Evolutionary conservation across 768 basidiomycete species (phyloP).

Genomic region (Russula sp.): DNA sequence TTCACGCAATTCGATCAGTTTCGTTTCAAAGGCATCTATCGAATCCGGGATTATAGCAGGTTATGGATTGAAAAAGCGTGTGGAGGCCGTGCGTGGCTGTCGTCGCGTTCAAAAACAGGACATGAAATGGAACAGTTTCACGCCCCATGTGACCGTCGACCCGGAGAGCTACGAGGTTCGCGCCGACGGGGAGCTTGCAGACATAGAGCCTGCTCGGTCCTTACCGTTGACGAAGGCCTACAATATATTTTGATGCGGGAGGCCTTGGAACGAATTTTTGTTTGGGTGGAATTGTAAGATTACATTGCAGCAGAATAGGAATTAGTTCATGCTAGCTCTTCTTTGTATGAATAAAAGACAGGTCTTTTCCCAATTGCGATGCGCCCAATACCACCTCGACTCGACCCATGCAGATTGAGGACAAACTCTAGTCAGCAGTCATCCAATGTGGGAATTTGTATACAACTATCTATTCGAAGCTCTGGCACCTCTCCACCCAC

Average conservation of each 20-base stretch:
- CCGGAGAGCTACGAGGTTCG: slow-evolving; percentile 87
- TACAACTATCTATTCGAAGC: not conserved
- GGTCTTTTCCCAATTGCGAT: not conserved
- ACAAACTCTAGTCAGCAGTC: not conserved
- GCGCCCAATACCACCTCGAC: not conserved
- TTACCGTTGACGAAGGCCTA: slow-evolving; percentile 71
- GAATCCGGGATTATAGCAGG: slow-evolving; percentile 53
- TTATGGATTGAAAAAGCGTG: slow-evolving; percentile 69
- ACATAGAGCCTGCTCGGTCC: slow-evolving; percentile 67
- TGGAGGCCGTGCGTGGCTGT: slow-evolving; percentile 75
- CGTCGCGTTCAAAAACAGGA: slow-evolving; percentile 74
- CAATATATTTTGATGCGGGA: slow-evolving; percentile 64
- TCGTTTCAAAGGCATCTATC: slow-evolving; percentile 78
- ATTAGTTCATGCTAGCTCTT: not conserved
- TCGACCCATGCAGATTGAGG: not conserved
- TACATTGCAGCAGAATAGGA: not conserved
- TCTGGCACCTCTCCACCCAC: not conserved
- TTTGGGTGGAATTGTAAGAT: not conserved
- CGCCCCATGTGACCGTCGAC: slow-evolving; percentile 85
- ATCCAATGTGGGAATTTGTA: not conserved
- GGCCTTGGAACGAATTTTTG: not conserved
- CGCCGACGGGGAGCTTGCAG: slow-evolving; percentile 74
- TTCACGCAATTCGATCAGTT: slow-evolving; percentile 78
- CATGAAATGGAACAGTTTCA: slow-evolving; percentile 89
- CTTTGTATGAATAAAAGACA: not conserved